Percentiles rank a stretch among this genome's conserved stretches.
Evolutionary conservation across 345 rosid species (phyloP).

Genomic region (Euphorbia peplus): DNA sequence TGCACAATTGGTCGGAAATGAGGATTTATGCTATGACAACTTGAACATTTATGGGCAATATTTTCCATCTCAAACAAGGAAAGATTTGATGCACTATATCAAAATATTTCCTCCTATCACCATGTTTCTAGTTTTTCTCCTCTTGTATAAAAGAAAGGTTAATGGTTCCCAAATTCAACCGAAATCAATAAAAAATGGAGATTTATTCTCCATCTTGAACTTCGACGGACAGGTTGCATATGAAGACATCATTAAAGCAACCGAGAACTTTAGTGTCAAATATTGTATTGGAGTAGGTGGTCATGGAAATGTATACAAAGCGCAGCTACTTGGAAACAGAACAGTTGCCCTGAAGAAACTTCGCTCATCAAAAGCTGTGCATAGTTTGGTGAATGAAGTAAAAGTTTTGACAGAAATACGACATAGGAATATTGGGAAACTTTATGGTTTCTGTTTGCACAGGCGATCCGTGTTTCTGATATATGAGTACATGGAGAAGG

Average conservation of each 20-base stretch:
- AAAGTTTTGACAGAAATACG: neutral
- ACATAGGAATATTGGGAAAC: neutral
- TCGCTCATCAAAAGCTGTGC: neutral
- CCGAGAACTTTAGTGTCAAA: neutral
- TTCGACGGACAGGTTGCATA: neutral
- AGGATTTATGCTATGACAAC: neutral
- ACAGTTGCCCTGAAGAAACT: neutral
- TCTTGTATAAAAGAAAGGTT: neutral
- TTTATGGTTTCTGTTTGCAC: neutral
- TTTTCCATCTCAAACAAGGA: neutral
- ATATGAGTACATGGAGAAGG: conserved; percentile 3
- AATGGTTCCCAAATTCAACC: neutral
- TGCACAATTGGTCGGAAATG: neutral
- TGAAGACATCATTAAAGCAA: neutral
- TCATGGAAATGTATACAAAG: neutral
- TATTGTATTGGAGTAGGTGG: neutral
- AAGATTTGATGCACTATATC: neutral
- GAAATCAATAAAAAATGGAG: neutral
- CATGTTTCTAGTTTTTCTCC: neutral
- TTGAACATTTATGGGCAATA: neutral
- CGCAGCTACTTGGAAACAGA: neutral
- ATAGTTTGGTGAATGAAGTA: neutral
- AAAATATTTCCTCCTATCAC: neutral
- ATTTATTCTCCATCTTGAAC: neutral
- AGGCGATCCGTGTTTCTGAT: neutral